Evolutionary conservation across 2,329 filamentous ascomycete genomes (phyloP).

Genomic region (Nothophaeocryptopus gaeumannii): DNA sequence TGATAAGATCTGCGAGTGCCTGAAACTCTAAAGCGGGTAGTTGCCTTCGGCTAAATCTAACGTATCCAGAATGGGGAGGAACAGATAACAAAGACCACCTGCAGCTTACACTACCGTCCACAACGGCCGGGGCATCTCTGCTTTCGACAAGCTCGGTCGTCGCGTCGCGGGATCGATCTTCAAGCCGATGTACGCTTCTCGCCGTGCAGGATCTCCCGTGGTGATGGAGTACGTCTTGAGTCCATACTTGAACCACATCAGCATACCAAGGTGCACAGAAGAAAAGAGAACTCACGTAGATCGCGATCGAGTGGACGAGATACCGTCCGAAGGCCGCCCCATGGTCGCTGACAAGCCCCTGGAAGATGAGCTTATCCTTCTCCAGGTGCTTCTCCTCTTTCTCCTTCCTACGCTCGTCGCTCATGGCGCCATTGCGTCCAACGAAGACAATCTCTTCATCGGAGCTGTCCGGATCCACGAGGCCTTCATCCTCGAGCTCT

Average conservation of each 20-base stretch:
- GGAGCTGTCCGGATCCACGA: slow-evolving; percentile 51
- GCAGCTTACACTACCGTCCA: slow-evolving; percentile 53
- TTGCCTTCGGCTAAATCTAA: slow-evolving; percentile 3
- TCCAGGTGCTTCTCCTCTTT: slow-evolving; percentile 54
- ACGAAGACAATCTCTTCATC: slow-evolving; percentile 94
- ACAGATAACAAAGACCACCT: no score
- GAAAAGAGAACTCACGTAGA: slow-evolving; percentile 53
- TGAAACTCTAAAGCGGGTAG: slow-evolving; percentile 6
- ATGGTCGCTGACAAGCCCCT: slow-evolving; percentile 71
- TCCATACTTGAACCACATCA: slow-evolving; percentile 58
- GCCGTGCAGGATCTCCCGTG: slow-evolving; percentile 64
- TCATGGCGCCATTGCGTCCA: slow-evolving; percentile 64
- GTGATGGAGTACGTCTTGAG: slow-evolving; percentile 79
- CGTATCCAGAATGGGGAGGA: neutral
- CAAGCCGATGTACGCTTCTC: slow-evolving; percentile 80
- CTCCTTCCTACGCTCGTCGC: slow-evolving; percentile 54
- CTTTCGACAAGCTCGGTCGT: slow-evolving; percentile 32
- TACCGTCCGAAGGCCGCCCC: slow-evolving; percentile 83
- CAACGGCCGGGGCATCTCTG: slow-evolving; percentile 58
- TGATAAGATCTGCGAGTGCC: neutral
- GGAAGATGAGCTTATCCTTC: slow-evolving; percentile 72
- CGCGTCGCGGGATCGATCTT: slow-evolving; percentile 46
- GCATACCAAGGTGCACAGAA: neutral
- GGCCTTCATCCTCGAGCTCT: slow-evolving; percentile 45
- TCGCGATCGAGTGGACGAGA: slow-evolving; percentile 87